A percentile compares a stretch with the other conserved stretches of the same genome.
Conservation (phyloP, 2,329 filamentous ascomycete species). For the Beauveria sp. region DNA sequence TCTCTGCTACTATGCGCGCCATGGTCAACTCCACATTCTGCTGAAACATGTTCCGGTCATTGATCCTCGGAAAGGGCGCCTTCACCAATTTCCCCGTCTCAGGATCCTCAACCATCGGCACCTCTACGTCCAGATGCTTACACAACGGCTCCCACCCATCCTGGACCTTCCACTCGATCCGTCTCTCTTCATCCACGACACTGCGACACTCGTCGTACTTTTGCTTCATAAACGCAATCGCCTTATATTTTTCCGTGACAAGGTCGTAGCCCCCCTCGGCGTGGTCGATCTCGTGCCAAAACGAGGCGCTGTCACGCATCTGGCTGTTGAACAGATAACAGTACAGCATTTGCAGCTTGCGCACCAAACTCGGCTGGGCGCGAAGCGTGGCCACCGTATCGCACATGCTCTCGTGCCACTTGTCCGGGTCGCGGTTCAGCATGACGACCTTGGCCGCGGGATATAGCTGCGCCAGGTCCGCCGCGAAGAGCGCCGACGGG, state of each 20-base stretch:
- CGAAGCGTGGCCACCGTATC: constrained; percentile 15
- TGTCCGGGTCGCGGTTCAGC: constrained; percentile 14
- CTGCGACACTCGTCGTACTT: constrained; percentile 30
- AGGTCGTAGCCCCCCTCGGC: constrained; percentile 20
- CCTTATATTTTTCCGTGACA: constrained; percentile 27
- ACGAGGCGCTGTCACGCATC: constrained; percentile 1
- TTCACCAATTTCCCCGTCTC: constrained; percentile 16
- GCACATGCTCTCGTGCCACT: constrained; percentile 14
- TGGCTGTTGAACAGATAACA: constrained; percentile 13
- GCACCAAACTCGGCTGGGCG: neutral
- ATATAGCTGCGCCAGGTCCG: constrained; percentile 15
- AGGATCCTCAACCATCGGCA: constrained; percentile 26
- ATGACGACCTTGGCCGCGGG: constrained; percentile 15
- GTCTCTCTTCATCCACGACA: constrained; percentile 24
- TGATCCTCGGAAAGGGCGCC: constrained; percentile 17
- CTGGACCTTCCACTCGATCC: constrained; percentile 31
- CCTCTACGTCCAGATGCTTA: constrained; percentile 27
- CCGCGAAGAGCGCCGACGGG: constrained; percentile 13
- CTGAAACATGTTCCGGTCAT: constrained; percentile 14
- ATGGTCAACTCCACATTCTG: neutral
- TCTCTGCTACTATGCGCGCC: constrained; percentile 1
- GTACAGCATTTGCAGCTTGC: constrained; percentile 20
- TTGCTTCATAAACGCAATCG: constrained; percentile 28
- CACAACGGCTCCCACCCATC: constrained; percentile 37
- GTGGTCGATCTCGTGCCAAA: constrained; percentile 1